phyloP scores from a whole-genome alignment of 192 early-diverging fungal genomes.

The Coemansia furcata region DNA sequence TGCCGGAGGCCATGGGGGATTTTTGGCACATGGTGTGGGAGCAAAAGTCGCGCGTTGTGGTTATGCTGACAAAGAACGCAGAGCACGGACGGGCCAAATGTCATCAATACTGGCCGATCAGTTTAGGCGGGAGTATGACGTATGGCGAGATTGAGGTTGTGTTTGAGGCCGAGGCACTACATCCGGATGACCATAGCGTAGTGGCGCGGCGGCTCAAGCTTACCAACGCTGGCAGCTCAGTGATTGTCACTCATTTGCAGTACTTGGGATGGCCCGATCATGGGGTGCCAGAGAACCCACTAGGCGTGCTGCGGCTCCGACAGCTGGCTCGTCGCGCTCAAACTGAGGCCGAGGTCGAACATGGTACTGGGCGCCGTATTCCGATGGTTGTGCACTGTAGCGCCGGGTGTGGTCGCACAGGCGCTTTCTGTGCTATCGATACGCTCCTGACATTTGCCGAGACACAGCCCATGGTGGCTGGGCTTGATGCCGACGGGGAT shows the following conservation, averaged over 20 bases:
- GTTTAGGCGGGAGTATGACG: constrained; percentile 31
- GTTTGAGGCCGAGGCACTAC: constrained; percentile 53
- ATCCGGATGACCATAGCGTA: constrained; percentile 54
- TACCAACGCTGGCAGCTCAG: constrained; percentile 19
- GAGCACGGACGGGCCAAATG: constrained; percentile 75
- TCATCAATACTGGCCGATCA: constrained; percentile 81
- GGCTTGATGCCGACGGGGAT: constrained; percentile 23
- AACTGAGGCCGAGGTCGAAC: constrained; percentile 17
- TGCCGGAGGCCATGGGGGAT: constrained; percentile 67
- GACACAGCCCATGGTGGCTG: not conserved
- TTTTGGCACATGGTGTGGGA: constrained; percentile 95
- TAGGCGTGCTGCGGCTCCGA: constrained; percentile 59
- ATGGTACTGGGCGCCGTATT: not conserved
- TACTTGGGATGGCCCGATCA: constrained; percentile 86
- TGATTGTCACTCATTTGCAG: constrained; percentile 66
- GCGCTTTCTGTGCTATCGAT: constrained; percentile 78
- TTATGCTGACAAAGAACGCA: constrained; percentile 84
- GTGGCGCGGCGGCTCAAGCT: constrained; percentile 59
- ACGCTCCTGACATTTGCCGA: constrained; percentile 24
- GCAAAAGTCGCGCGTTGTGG: constrained; percentile 70
- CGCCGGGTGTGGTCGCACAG: constrained; percentile 85
- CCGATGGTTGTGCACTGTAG: constrained; percentile 84
- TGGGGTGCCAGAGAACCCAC: constrained; percentile 59
- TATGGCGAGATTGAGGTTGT: constrained; percentile 59
- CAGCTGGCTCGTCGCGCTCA: constrained; percentile 52